Evolutionary conservation across 139 green algal genomes (phyloP), one percentile per base, ranked within the genome.

Genomic region (Chlorella sorokiniana): DNA sequence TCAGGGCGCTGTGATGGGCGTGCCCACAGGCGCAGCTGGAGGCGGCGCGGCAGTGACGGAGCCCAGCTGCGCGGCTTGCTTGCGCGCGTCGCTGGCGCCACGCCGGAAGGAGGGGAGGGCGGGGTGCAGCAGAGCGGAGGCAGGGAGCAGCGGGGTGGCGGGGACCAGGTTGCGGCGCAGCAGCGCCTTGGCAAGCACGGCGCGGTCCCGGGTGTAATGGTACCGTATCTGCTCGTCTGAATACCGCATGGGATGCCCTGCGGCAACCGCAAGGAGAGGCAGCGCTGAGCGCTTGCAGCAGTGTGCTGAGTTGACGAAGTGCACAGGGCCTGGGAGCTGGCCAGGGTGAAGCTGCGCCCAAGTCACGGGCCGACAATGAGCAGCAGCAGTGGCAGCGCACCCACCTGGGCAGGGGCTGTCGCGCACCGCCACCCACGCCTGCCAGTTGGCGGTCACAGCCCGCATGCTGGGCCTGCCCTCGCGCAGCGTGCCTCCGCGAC

Each of bases 141-240:
- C 73, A 2, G 52, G 11, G 16, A 69, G 37, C 54, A 27, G 54
- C 1, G 37, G 11, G 54, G 37, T 8, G 52, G 33, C 14, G 52
- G 29, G 75, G 0, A 29, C 40, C 75, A 81, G 62, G 59, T 59
- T 59, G 75, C 75, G 75, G 59, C 75, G 75, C 40, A 72, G 38
- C 59, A 81, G 42, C 4, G 80, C 80, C 25, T 37, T 70, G 6
- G 41, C 16, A 29, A 88, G 81, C 27, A 81, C 35, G 33, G 33
- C 38, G 33, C 70, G 73, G 41, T 82, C 41, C 38, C 74, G 52
- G 23, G 81, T 88, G 63, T 88, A 88, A 69, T 88, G 85, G 52
- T 88, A 88, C 41, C 63, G 23, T 18, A 88, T 54, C 85, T 77
- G 73, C 73, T 79, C 73, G 37, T 79, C 54, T 52, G 52, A 69